phyloP scores from a whole-genome alignment of 148 eudicot genomes.

The Cornus controversa region DNA sequence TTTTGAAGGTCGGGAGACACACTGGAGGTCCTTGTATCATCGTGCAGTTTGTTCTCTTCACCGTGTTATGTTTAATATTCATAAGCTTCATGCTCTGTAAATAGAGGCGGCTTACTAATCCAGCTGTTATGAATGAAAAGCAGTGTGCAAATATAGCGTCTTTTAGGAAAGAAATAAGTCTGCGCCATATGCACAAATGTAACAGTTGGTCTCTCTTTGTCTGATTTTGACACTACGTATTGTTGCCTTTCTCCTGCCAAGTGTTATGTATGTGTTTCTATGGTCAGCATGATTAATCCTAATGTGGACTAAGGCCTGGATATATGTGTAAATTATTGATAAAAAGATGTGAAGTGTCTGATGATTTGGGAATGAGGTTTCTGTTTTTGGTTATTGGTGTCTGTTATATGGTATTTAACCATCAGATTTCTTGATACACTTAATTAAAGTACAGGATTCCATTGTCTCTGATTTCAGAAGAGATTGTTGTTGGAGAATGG shows the following conservation, averaged over 20 bases:
- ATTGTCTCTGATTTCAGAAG: too few relatives aligned
- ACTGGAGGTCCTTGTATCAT: constrained; percentile 4
- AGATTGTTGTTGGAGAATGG: too few relatives aligned
- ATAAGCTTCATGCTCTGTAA: constrained; percentile 19
- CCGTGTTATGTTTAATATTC: constrained; percentile 1
- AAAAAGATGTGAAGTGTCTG: neutral
- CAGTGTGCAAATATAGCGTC: neutral
- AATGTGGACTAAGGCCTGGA: too few relatives aligned
- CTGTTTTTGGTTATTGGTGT: too few relatives aligned
- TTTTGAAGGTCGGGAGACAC: constrained; percentile 12
- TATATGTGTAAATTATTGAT: too few relatives aligned
- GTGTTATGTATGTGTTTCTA: neutral
- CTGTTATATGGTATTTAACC: too few relatives aligned
- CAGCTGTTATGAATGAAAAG: neutral
- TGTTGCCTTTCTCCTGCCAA: neutral
- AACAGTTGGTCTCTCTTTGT: neutral
- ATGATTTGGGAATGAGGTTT: neutral
- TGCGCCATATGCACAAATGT: neutral
- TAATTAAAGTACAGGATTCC: too few relatives aligned
- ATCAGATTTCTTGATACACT: too few relatives aligned
- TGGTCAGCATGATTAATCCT: too few relatives aligned
- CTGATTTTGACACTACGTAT: neutral
- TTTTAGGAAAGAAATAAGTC: neutral
- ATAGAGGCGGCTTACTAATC: constrained; percentile 10
- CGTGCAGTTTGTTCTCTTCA: neutral